Evolutionary conservation across 305 asterid species (phyloP), one percentile per base, ranked within the genome.

Genomic region (Rubia peregrina): DNA sequence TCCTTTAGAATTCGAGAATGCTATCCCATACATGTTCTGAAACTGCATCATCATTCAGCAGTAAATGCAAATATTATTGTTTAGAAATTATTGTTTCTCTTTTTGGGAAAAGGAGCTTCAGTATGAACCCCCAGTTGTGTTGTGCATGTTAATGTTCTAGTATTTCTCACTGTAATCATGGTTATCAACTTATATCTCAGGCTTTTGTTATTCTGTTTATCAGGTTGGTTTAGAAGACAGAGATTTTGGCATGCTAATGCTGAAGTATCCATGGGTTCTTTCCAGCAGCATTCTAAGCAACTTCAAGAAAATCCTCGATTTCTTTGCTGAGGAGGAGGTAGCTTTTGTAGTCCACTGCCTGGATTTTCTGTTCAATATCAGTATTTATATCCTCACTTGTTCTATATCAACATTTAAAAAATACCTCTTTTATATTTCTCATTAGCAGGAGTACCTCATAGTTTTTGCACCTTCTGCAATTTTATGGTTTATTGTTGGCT

Each of bases 251-350:
- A 78, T 77, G 87, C 88, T 90, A 85, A 77, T 90, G 76, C 82
- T 76, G 73, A 92, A 87, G 84, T 90, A 92, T 81, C 98, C 98
- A 10, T 92, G 98, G 98, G 85, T 92, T 85, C 85, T 92, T 72
- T 89, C 95, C 49, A 71, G 80, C 65, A 83, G 93, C 79, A 78
- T 90, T 72, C 80, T 81, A 78, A 83, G 81, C 70, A 92, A 92
- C 88, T 80, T 76, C 61, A 82, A 85, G 78, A 81, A 83, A 72
- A 78, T 87, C 73, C 81, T 87, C 68, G 71, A 70, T 74, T 83
- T 87, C 78, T 83, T 92, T 74, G 85, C 85, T 69, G 79, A 74
- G 69, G 91, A 85, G 82, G 89, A 90, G 97, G 98, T 92, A 86
- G 53, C 49, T 43, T 67, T 71, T 26, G 38, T 46, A 65, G 59